Evolutionary conservation across 2,329 filamentous ascomycete genomes (phyloP), one percentile per base, ranked within the genome.

Genomic region (Microcyclosporella mali): DNA sequence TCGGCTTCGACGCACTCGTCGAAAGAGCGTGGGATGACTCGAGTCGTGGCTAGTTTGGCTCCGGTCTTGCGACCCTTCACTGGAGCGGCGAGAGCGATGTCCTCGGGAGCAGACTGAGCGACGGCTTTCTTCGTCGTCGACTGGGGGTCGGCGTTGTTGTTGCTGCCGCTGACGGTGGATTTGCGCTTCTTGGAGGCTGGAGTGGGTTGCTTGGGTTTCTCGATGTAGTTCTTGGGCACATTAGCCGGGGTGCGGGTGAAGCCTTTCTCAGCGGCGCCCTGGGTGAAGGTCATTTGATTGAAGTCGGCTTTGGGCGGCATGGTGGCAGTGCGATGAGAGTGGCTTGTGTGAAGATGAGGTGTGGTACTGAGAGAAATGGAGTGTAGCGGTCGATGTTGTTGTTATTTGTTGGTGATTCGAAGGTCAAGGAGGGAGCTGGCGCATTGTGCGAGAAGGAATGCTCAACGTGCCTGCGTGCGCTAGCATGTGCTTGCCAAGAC

Each of bases 1-100:
- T 64, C 61, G 2, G 51, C 51, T 8, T 52, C 48, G 27, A 48
- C 45, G 47, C 58, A 61, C 19, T 62, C 58, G 3, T 57, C 56
- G 30, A 53, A 52, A 11, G 40, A 49, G 29, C 47, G 46, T 2
- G 55, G 51, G 15, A 62, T 54, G 1, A 36, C 18, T 4, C 51
- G 41, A 6, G 41, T 30, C 4, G 33, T 27, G 1, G 41, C 37
- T 14, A 14, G n/a, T 14, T 42, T 48, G 32, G 45, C 48, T 19
- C 51, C 39, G 36, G 49, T 30, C 2, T 45, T 41, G 33, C 42
- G 38, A 16, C 15, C 15, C 29, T 27, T 38, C 4, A 19, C 27
- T 6, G 21, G 21, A 25, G 21, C 21, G 21, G 21, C 21, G 9
- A 9, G 6, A 9, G 21, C 21, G 9, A 25, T 39, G 30, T 16